Percentiles rank a stretch among this genome's conserved stretches.
Evolutionary conservation across 1,284 basidiomycete genomes (phyloP).

Genomic region (Salmacisia buchloeana): DNA sequence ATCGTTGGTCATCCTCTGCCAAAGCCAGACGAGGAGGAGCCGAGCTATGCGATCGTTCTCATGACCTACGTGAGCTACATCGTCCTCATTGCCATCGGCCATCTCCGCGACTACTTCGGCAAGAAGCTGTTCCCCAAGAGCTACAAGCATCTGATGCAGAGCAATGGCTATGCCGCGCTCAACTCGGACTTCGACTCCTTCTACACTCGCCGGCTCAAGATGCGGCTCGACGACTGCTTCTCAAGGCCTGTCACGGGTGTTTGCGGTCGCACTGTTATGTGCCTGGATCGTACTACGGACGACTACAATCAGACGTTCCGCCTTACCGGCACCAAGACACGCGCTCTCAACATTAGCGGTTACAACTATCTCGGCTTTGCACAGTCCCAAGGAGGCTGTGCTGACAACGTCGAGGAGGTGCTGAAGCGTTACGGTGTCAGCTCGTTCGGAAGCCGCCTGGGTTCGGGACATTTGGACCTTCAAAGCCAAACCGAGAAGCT

Average conservation of each 20-base stretch:
- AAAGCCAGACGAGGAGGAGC: constrained; percentile 60
- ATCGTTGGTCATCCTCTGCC: constrained; percentile 30
- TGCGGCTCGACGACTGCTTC: constrained; percentile 93
- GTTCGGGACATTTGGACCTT: constrained; percentile 76
- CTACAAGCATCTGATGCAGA: constrained; percentile 62
- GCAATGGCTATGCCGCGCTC: constrained; percentile 71
- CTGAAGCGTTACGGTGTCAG: constrained; percentile 61
- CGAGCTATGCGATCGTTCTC: constrained; percentile 81
- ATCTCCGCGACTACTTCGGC: constrained; percentile 89
- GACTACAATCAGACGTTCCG: constrained; percentile 77
- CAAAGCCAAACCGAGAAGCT: constrained; percentile 78
- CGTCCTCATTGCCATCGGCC: constrained; percentile 70
- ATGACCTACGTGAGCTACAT: constrained; percentile 69
- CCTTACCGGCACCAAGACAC: constrained; percentile 71
- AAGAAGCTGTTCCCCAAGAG: constrained; percentile 69
- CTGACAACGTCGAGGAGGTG: constrained; percentile 74
- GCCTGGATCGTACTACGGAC: constrained; percentile 75
- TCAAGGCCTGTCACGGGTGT: constrained; percentile 88
- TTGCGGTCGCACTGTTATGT: constrained; percentile 82
- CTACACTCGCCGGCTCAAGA: constrained; percentile 91
- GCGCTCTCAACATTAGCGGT: constrained; percentile 90
- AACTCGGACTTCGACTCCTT: constrained; percentile 99
- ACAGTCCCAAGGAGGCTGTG: constrained; percentile 83
- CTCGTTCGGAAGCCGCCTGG: constrained; percentile 70
- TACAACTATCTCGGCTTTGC: constrained; percentile 99